A percentile compares a stretch with the other conserved stretches of the same genome.
Conservation (phyloP, 169 alveolate species). For the Plasmodium yoelii region DNA sequence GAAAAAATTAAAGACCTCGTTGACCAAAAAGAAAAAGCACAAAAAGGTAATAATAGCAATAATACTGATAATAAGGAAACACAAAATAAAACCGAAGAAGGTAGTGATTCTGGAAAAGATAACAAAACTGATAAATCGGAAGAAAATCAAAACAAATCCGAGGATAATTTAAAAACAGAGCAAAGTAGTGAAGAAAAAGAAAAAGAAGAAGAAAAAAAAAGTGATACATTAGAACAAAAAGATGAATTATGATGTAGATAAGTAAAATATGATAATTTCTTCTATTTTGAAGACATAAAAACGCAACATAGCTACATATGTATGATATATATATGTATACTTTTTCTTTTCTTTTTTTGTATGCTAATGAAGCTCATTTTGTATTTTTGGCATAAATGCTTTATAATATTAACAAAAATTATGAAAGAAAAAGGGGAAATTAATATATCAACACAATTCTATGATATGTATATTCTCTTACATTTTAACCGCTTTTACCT, state of each 20-base stretch:
- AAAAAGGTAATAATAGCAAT: slow-evolving; percentile 21
- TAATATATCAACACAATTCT: too few relatives aligned
- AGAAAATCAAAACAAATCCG: slow-evolving; percentile 5
- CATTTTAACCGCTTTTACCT: too few relatives aligned
- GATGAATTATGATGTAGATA: slow-evolving; percentile 30
- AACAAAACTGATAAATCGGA: background rate
- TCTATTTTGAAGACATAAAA: too few relatives aligned
- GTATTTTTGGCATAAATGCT: too few relatives aligned
- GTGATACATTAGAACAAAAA: slow-evolving; percentile 28
- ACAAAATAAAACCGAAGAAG: slow-evolving; percentile 2
- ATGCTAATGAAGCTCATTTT: too few relatives aligned
- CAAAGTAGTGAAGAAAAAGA: background rate
- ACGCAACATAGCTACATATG: too few relatives aligned
- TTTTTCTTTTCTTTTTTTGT: background rate
- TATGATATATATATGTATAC: background rate
- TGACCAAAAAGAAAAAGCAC: slow-evolving; percentile 29
- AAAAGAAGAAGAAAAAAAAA: background rate
- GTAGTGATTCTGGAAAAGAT: slow-evolving; percentile 8
- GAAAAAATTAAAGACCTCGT: slow-evolving; percentile 53
- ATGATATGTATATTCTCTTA: too few relatives aligned
- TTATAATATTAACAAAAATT: too few relatives aligned
- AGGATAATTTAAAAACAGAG: background rate
- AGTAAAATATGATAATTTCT: background rate
- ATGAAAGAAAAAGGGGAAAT: too few relatives aligned
- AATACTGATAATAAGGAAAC: slow-evolving; percentile 49